A percentile compares a stretch with the other conserved stretches of the same genome.
Evolutionary conservation across 192 early-diverging fungal genomes (phyloP).

Genomic region (Gonapodya prolifera): DNA sequence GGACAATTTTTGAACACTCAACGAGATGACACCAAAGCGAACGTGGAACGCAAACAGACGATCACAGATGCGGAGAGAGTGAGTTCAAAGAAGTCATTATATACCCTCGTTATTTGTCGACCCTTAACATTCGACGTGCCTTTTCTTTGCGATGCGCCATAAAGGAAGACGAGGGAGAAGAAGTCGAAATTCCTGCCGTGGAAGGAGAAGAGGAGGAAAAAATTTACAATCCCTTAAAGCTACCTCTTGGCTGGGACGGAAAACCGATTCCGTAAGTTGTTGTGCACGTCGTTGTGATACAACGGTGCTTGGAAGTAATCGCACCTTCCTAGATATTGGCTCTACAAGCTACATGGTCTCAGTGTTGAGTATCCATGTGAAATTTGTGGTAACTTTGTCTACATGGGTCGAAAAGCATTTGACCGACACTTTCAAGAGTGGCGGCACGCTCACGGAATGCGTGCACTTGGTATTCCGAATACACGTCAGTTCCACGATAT

Average conservation of each 20-base stretch:
- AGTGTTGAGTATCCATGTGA: constrained; percentile 91
- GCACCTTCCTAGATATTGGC: constrained; percentile 56
- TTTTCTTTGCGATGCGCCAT: not conserved
- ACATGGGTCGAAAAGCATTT: constrained; percentile 93
- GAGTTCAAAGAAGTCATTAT: not conserved
- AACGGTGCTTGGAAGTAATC: no score
- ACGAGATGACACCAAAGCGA: constrained; percentile 67
- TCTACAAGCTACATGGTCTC: constrained; percentile 94
- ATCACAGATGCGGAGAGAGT: constrained; percentile 73
- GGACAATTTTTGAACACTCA: constrained; percentile 18
- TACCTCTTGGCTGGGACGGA: constrained; percentile 94
- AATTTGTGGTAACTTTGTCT: constrained; percentile 88
- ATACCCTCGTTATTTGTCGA: not conserved
- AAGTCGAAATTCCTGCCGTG: constrained; percentile 12
- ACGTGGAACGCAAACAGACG: constrained; percentile 84
- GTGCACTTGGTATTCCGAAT: constrained; percentile 82
- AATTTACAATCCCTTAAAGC: constrained; percentile 91
- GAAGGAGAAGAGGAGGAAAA: constrained; percentile 59
- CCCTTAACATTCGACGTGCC: not conserved
- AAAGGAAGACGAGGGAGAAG: constrained; percentile 35
- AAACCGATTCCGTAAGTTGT: constrained; percentile 79
- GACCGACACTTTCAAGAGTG: constrained; percentile 93
- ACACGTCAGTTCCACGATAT: constrained; percentile 85
- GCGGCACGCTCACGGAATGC: constrained; percentile 90
- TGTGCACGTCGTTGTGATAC: no score